Evolutionary conservation across 805 yeast species (phyloP).

Genomic region (Saccharomyces jurei): DNA sequence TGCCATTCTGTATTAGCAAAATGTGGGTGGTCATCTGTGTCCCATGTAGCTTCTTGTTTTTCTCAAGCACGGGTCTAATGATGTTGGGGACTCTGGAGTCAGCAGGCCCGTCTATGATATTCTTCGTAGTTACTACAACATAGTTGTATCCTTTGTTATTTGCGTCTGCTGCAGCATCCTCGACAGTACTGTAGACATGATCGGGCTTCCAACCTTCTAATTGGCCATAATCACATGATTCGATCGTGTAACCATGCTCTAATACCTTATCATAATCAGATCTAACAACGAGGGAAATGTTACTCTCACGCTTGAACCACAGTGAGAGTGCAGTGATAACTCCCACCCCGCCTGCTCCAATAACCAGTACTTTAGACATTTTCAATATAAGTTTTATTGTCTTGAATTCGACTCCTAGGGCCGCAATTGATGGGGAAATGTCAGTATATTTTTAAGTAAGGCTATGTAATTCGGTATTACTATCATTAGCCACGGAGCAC

Average conservation of each 20-base stretch:
- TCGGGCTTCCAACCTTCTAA: slow-evolving; percentile 51
- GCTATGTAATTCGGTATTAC: background rate
- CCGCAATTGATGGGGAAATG: background rate
- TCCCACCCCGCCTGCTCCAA: slow-evolving; percentile 88
- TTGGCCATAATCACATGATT: slow-evolving; percentile 56
- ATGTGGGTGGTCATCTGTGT: slow-evolving; percentile 33
- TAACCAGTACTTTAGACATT: slow-evolving; percentile 40
- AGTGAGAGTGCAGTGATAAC: slow-evolving; percentile 64
- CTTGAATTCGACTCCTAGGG: background rate
- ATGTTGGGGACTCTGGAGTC: slow-evolving; percentile 42
- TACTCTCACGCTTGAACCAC: slow-evolving; percentile 38
- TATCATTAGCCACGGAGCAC: background rate
- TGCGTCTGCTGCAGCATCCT: slow-evolving; percentile 39
- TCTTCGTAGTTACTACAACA: slow-evolving; percentile 57
- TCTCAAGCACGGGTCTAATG: slow-evolving; percentile 42
- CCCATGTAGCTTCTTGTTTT: slow-evolving; percentile 11
- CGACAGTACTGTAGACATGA: slow-evolving; percentile 37
- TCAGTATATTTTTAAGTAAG: background rate
- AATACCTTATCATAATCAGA: slow-evolving; percentile 51
- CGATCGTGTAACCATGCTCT: slow-evolving; percentile 48
- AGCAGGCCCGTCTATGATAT: slow-evolving; percentile 52
- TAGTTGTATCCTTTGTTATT: slow-evolving; percentile 39
- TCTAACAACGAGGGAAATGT: slow-evolving; percentile 56
- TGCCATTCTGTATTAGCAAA: slow-evolving; percentile 59
- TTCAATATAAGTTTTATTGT: background rate